A percentile compares a stretch with the other conserved stretches of the same genome.
These are phyloP conservation scores for Kalmanozyma brasiliensis DNA, from an alignment of 1,284 basidiomycete species.

Conservation along the genomic window DNA sequence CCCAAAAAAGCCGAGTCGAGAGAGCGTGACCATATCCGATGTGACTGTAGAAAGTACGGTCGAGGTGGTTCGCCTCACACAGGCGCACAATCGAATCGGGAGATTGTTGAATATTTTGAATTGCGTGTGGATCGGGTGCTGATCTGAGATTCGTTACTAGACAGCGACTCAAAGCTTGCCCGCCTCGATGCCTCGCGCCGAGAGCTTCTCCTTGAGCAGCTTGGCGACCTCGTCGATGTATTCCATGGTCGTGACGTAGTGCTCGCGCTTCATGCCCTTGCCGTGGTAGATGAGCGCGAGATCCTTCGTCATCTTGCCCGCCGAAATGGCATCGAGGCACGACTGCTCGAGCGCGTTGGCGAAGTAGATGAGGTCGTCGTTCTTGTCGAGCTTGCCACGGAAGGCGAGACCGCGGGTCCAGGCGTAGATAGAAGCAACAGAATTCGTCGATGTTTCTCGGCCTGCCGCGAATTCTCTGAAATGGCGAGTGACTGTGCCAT, in stretches of 20 bases:
- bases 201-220: slow-evolving; percentile 54
- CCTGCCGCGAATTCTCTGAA: slow-evolving; percentile 94
- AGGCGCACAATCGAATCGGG: too few species aligned
- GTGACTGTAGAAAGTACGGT: too few species aligned
- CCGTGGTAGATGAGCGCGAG: slow-evolving; percentile 94
- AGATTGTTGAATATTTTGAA: not conserved
- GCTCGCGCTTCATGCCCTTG: slow-evolving; percentile 71
- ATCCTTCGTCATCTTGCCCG: slow-evolving; percentile 90
- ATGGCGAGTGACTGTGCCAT: slow-evolving; percentile 82
- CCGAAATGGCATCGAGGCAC: slow-evolving; percentile 93
- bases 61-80: too few species aligned
- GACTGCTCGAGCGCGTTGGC: slow-evolving; percentile 83
- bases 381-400: slow-evolving; percentile 90
- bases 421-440: slow-evolving; percentile 97
- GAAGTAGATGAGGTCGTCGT: slow-evolving; percentile 80
- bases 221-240: slow-evolving; percentile 64
- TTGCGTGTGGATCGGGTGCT: not conserved
- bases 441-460: slow-evolving; percentile 91
- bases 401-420: slow-evolving; percentile 92
- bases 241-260: slow-evolving; percentile 66
- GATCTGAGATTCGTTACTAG: not conserved
- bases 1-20: too few species aligned
- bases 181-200: slow-evolving; percentile 49
- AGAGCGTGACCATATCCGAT: too few species aligned
- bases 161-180: slow-evolving; percentile 52